Conservation (phyloP, 495 filamentous ascomycete species). For the Penicillium parvum region DNA sequence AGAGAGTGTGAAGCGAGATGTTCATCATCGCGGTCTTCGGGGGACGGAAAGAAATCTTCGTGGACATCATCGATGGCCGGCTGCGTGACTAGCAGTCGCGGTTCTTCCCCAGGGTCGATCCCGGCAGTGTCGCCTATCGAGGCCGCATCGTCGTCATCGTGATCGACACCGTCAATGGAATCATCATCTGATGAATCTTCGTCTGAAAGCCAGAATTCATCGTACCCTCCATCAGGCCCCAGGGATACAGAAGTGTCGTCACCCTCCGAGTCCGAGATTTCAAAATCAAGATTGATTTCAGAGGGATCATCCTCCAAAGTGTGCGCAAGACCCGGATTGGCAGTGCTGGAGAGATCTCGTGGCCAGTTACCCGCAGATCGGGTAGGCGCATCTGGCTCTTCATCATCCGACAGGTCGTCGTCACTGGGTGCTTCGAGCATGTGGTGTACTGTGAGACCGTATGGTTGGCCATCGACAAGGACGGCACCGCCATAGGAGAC, state of each 20-base stretch:
- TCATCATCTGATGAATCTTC: constrained; percentile 47
- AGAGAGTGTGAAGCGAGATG: constrained; percentile 74
- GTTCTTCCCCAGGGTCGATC: constrained; percentile 67
- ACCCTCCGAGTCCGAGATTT: constrained; percentile 49
- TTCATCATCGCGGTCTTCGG: constrained; percentile 61
- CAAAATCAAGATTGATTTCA: constrained; percentile 38
- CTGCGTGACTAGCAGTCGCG: constrained; percentile 71
- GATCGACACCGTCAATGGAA: constrained; percentile 33
- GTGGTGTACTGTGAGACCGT: constrained; percentile 94
- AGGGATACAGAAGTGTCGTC: constrained; percentile 33
- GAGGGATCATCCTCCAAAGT: constrained; percentile 31
- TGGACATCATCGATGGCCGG: constrained; percentile 83
- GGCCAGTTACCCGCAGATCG: constrained; percentile 37
- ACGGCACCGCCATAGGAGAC: constrained; percentile 88
- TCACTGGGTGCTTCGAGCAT: constrained; percentile 82
- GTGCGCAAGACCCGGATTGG: constrained; percentile 27
- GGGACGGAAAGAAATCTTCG: constrained; percentile 66
- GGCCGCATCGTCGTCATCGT: constrained; percentile 55
- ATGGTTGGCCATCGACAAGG: constrained; percentile 74
- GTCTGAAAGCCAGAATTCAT: constrained; percentile 42
- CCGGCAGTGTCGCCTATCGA: constrained; percentile 84
- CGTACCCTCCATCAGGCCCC: constrained; percentile 25
- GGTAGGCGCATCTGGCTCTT: constrained; percentile 26
- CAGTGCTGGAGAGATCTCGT: constrained; percentile 9
- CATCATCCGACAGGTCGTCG: constrained; percentile 41